phyloP scores from a whole-genome alignment of 2,329 filamentous ascomycete genomes.

The Fusarium tricinctum region DNA sequence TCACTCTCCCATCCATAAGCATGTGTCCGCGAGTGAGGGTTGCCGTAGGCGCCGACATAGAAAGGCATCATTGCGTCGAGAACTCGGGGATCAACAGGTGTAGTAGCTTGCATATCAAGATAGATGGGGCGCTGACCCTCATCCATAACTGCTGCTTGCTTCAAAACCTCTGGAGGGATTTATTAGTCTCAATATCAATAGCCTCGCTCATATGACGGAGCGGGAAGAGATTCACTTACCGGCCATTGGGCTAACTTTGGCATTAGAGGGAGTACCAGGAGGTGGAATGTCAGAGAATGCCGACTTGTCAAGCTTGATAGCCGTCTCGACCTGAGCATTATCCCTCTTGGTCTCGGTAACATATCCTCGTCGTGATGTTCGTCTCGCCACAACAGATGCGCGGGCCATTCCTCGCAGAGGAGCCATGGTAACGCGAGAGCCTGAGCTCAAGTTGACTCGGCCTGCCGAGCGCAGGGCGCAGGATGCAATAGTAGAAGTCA shows the following conservation, averaged over 20 bases:
- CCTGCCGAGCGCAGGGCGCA: conserved; percentile 82
- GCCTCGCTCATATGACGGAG: background rate
- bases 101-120: conserved; percentile 98
- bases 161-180: conserved; percentile 75
- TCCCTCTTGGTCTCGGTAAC: conserved; percentile 86
- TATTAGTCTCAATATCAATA: conserved; percentile 32
- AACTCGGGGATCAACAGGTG: conserved; percentile 92
- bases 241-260: conserved; percentile 85
- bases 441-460: conserved; percentile 66
- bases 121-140: conserved; percentile 95
- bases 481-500: conserved; percentile 76
- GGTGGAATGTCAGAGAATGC: conserved; percentile 74
- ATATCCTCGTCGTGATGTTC: conserved; percentile 72
- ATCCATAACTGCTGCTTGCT: conserved; percentile 93
- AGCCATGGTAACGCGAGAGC: conserved; percentile 56
- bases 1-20: conserved; percentile 99
- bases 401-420: conserved; percentile 51
- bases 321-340: conserved; percentile 86
- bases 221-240: conserved; percentile 48
- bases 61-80: conserved; percentile 97
- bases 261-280: conserved; percentile 54
- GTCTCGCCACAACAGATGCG: conserved; percentile 50
- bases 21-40: conserved; percentile 96
- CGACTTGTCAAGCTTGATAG: conserved; percentile 88
- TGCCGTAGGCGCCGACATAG: conserved; percentile 93